phyloP scores from a whole-genome alignment of 2,329 filamentous ascomycete species.

The Orbilia oligospora region DNA sequence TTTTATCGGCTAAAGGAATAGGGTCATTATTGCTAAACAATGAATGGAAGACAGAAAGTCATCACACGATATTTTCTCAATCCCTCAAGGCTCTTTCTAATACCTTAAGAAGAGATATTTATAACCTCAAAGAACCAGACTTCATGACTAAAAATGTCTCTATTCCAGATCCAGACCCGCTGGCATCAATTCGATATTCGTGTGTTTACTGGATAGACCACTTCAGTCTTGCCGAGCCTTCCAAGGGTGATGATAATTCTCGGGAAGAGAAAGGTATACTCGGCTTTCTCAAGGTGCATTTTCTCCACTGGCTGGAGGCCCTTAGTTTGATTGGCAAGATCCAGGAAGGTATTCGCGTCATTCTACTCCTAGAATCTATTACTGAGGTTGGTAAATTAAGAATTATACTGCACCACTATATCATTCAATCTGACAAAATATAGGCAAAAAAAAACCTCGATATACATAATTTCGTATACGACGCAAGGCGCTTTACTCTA shows the following conservation, averaged over 20 bases:
- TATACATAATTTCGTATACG: not conserved
- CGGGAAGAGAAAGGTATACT: not conserved
- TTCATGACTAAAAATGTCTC: conserved; percentile 62
- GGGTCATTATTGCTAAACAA: conserved; percentile 65
- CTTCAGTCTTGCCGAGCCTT: conserved; percentile 61
- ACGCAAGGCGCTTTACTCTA: conserved; percentile 7
- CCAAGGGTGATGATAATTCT: not conserved
- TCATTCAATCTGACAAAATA: not conserved
- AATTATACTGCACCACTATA: no score
- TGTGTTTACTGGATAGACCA: conserved; percentile 67
- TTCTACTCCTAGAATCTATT: not conserved
- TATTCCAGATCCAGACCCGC: conserved; percentile 63
- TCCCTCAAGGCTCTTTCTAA: conserved; percentile 6
- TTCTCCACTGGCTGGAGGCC: conserved; percentile 28
- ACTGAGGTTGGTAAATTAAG: not conserved
- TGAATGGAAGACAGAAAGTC: conserved; percentile 31
- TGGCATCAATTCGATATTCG: conserved; percentile 65
- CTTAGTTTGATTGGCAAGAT: not conserved
- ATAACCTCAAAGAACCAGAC: not conserved
- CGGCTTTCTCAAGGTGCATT: conserved; percentile 11
- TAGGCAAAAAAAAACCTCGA: not conserved
- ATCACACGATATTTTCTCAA: conserved; percentile 12
- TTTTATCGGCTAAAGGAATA: conserved; percentile 63
- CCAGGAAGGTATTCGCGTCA: not conserved
- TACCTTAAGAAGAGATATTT: conserved; percentile 5